Percentiles rank a stretch among this genome's conserved stretches.
Conservation (phyloP, 257 asterid genomes). For the Solanum lycopersicoides region DNA sequence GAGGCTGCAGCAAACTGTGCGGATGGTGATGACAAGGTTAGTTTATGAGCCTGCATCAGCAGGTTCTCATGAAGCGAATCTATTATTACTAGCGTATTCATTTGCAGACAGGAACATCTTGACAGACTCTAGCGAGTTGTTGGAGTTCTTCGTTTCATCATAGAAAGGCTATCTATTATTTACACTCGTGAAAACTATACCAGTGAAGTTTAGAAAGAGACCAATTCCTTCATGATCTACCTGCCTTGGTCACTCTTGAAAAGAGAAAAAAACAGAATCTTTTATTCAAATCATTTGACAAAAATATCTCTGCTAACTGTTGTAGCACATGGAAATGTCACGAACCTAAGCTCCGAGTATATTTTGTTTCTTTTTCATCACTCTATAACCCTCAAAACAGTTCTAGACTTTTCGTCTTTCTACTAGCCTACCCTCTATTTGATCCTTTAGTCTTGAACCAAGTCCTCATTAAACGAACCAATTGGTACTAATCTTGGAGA, state of each 20-base stretch:
- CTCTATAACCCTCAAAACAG: neutral
- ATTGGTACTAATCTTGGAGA: neutral
- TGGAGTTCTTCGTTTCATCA: neutral
- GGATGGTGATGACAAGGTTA: slow-evolving; percentile 44
- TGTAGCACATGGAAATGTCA: neutral
- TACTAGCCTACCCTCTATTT: neutral
- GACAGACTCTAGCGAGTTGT: neutral
- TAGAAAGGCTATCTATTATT: neutral
- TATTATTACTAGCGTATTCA: neutral
- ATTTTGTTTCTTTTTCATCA: neutral
- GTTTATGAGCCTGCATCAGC: slow-evolving; percentile 4
- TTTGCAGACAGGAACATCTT: neutral
- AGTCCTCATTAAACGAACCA: neutral
- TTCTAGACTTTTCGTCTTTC: neutral
- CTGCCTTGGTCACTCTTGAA: neutral
- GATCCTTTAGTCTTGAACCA: neutral
- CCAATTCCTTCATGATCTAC: neutral
- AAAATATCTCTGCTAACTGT: neutral
- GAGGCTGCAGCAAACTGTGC: slow-evolving; percentile 41
- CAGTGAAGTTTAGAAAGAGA: neutral
- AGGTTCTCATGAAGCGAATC: neutral
- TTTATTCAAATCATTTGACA: neutral
- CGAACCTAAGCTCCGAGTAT: neutral
- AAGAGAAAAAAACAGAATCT: neutral
- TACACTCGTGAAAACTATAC: neutral